Percentiles rank a stretch among this genome's conserved stretches.
Conservation (phyloP, 1,139 yeast species). For the Candida anutae region DNA sequence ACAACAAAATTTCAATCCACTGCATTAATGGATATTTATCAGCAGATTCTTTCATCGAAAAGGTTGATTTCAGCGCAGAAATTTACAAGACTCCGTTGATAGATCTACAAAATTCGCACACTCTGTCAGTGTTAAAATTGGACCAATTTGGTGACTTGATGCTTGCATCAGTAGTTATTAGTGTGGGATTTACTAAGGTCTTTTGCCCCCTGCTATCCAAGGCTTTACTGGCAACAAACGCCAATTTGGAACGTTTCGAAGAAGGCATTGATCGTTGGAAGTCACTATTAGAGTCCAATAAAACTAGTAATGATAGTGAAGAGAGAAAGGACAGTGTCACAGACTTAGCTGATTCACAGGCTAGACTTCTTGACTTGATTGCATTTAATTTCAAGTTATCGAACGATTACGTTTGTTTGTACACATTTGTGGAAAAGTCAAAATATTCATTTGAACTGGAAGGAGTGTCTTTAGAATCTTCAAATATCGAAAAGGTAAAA, state of each 20-base stretch:
- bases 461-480: constrained; percentile 12
- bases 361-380: constrained; percentile 6
- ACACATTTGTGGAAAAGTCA: constrained; percentile 23
- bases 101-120: constrained; percentile 26
- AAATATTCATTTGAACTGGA: constrained; percentile 30
- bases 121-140: constrained; percentile 15
- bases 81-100: constrained; percentile 10
- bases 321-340: not conserved
- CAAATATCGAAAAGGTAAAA: constrained; percentile 15
- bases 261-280: constrained; percentile 8
- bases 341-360: not conserved
- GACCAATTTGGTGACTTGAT: constrained; percentile 8
- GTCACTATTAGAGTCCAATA: constrained; percentile 1
- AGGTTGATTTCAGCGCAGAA: constrained; percentile 10
- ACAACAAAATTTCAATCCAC: constrained; percentile 10
- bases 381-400: constrained; percentile 20
- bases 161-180: constrained; percentile 13
- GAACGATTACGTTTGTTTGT: constrained; percentile 31
- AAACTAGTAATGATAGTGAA: not conserved
- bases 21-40: constrained; percentile 10
- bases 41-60: constrained; percentile 16
- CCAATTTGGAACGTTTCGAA: constrained; percentile 8
- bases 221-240: constrained; percentile 13
- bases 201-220: constrained; percentile 21
- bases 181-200: constrained; percentile 29